phyloP scores from a whole-genome alignment of 208 protist genomes.

The Acanthamoeba castellanii region DNA sequence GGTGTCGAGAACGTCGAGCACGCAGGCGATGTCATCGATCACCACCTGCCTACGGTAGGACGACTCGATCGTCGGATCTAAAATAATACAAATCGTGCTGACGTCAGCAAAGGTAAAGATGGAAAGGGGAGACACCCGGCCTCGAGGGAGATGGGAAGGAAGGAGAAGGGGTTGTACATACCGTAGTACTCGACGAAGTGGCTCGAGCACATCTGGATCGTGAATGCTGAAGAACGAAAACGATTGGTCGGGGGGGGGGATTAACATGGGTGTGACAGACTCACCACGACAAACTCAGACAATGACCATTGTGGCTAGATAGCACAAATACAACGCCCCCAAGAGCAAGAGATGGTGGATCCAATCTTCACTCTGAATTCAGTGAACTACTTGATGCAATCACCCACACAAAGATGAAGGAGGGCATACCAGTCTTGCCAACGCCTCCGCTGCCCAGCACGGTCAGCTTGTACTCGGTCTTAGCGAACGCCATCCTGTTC shows the following conservation, averaged over 20 bases:
- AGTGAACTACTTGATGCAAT: no score
- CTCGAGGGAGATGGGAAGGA: not conserved
- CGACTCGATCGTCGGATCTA: constrained; percentile 43
- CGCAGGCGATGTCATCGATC: constrained; percentile 71
- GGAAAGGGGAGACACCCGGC: not conserved
- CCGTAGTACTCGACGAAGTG: constrained; percentile 43
- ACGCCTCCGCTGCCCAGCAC: constrained; percentile 35
- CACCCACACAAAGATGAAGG: no score
- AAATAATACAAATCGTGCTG: not conserved
- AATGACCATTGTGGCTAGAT: no score
- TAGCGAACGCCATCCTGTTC: not conserved
- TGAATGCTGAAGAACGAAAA: constrained; percentile 14
- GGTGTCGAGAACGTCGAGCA: constrained; percentile 81
- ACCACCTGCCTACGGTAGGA: constrained; percentile 37
- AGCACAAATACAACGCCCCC: no score
- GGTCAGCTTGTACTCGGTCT: constrained; percentile 56
- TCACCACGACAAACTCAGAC: no score
- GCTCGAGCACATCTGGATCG: constrained; percentile 51
- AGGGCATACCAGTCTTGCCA: constrained; percentile 20
- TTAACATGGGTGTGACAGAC: not conserved
- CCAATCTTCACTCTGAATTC: no score
- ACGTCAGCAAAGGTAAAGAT: not conserved
- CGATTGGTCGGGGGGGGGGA: not conserved
- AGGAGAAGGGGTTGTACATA: not conserved
- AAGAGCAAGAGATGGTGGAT: no score